Evolutionary conservation across 495 filamentous ascomycete genomes (phyloP).

Genomic region (Pyronema domesticum): DNA sequence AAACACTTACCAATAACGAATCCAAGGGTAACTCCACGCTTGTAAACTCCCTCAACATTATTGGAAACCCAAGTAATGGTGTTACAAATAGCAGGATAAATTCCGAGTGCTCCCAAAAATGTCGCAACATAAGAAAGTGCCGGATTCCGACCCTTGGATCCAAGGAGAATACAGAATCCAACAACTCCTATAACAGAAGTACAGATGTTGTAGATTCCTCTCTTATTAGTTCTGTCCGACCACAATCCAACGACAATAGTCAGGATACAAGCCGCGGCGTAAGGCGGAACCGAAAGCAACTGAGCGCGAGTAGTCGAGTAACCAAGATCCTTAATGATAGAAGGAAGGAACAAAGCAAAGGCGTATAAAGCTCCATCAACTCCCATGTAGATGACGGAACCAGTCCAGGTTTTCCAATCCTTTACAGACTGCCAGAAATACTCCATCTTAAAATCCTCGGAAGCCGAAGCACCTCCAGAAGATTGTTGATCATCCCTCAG

Average conservation of each 20-base stretch:
- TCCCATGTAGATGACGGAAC: conserved; percentile 66
- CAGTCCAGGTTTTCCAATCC: conserved; percentile 78
- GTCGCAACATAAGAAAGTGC: conserved; percentile 63
- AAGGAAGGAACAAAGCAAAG: conserved; percentile 77
- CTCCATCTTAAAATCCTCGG: conserved; percentile 52
- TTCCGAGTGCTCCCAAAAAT: conserved; percentile 74
- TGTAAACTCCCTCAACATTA: conserved; percentile 88
- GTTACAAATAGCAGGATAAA: conserved; percentile 80
- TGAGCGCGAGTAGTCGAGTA: conserved; percentile 57
- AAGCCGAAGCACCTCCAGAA: conserved; percentile 41
- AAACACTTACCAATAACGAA: conserved; percentile 42
- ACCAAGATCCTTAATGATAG: conserved; percentile 60
- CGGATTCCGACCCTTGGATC: conserved; percentile 28
- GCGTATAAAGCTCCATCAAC: conserved; percentile 58
- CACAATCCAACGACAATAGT: conserved; percentile 61
- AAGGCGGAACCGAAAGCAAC: conserved; percentile 72
- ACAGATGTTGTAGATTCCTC: conserved; percentile 66
- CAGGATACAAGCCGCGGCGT: conserved; percentile 60
- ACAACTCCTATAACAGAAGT: conserved; percentile 51
- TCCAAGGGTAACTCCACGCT: conserved; percentile 70
- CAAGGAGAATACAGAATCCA: conserved; percentile 67
- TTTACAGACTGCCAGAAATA: conserved; percentile 60
- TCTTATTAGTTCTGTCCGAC: conserved; percentile 58
- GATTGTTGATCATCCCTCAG: conserved; percentile 60
- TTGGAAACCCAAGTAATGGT: conserved; percentile 80